phyloP scores from a whole-genome alignment of 257 asterid species.

The Ehretia macrophylla region DNA sequence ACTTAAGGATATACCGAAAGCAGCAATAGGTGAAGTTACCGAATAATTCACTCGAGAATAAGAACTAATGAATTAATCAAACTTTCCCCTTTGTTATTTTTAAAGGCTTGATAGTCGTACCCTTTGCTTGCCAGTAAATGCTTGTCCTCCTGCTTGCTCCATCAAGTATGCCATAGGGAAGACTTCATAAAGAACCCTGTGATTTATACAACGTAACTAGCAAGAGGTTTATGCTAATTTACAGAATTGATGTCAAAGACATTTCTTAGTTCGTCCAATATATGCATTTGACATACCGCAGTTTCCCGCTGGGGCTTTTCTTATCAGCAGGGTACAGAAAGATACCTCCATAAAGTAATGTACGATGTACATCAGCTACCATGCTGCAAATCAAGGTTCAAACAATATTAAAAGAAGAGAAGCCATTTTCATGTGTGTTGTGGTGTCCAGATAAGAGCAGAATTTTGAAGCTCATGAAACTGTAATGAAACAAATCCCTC shows the following conservation, averaged over 20 bases:
- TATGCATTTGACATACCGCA: conserved; percentile 44
- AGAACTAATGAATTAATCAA: neutral
- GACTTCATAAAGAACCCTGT: conserved; percentile 89
- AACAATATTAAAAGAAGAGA: too few relatives aligned
- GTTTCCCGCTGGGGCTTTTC: conserved; percentile 91
- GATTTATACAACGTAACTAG: conserved; percentile 4
- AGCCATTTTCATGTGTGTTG: too few relatives aligned
- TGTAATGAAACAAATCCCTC: too few relatives aligned
- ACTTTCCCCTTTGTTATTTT: neutral
- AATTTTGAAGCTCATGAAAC: too few relatives aligned
- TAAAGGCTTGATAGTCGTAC: conserved; percentile 23
- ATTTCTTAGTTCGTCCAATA: too few relatives aligned
- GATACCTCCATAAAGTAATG: conserved; percentile 91
- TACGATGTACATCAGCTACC: conserved; percentile 99
- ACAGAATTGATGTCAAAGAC: neutral
- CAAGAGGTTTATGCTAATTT: too few relatives aligned
- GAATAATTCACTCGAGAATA: too few relatives aligned
- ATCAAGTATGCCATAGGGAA: conserved; percentile 96
- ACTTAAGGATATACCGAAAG: too few relatives aligned
- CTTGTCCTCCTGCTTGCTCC: conserved; percentile 98
- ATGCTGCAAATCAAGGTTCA: conserved; percentile 37
- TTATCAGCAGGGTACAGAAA: conserved; percentile 97
- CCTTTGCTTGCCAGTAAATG: conserved; percentile 87
- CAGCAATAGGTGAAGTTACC: too few relatives aligned
- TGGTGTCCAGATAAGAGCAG: too few relatives aligned